phyloP scores from a whole-genome alignment of 2,329 filamentous ascomycete genomes.

The Zasmidium cellare region DNA sequence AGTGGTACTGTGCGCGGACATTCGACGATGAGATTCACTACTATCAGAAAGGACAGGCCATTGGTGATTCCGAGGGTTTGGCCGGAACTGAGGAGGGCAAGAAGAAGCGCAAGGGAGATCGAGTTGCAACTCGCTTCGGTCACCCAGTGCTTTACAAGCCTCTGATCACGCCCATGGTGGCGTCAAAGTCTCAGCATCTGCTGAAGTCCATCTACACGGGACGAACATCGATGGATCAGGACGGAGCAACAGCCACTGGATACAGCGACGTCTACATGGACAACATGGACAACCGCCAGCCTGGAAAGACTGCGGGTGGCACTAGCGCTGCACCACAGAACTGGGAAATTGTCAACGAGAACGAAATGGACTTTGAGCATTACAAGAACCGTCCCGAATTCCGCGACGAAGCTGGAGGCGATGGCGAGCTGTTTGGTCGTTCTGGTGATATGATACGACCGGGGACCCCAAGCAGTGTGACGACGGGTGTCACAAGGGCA shows the following conservation, averaged over 20 bases:
- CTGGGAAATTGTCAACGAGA: constrained; percentile 88
- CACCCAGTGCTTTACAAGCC: constrained; percentile 89
- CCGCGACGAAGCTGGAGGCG: constrained; percentile 78
- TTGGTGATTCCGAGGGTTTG: constrained; percentile 36
- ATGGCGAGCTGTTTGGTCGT: constrained; percentile 59
- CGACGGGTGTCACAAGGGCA: constrained; percentile 31
- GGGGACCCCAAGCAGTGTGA: constrained; percentile 59
- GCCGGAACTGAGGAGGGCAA: constrained; percentile 41
- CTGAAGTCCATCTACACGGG: constrained; percentile 85
- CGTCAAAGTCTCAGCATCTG: constrained; percentile 83
- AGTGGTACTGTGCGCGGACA: constrained; percentile 72
- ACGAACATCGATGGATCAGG: constrained; percentile 63
- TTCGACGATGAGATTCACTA: constrained; percentile 83
- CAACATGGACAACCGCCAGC: constrained; percentile 65
- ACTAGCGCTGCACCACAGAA: constrained; percentile 10
- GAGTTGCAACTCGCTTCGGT: constrained; percentile 75
- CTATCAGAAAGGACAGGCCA: constrained; percentile 68
- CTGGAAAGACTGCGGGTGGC: constrained; percentile 55
- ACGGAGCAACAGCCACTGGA: constrained; percentile 61
- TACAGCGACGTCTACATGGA: constrained; percentile 86
- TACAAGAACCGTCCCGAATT: constrained; percentile 91
- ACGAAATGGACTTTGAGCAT: constrained; percentile 83
- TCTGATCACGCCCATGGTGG: constrained; percentile 92
- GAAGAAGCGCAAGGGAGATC: constrained; percentile 56
- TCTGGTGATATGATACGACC: constrained; percentile 61